A percentile compares a stretch with the other conserved stretches of the same genome.
Conservation (phyloP, 257 asterid genomes). For the Ehretia macrophylla region DNA sequence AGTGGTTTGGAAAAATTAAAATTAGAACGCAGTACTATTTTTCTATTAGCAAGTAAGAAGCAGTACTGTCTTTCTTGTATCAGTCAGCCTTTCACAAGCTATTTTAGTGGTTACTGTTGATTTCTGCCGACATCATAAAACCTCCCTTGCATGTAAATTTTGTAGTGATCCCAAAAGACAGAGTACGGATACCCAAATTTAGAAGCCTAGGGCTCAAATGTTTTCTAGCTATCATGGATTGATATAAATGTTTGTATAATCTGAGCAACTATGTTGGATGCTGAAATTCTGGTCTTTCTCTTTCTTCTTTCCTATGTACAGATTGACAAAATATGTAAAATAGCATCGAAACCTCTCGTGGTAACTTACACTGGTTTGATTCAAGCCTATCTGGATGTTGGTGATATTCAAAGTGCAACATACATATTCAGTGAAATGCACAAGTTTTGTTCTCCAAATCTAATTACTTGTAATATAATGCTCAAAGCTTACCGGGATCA, state of each 20-base stretch:
- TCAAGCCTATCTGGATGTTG: slow-evolving; percentile 74
- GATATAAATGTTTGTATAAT: neutral
- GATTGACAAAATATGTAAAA: slow-evolving; percentile 86
- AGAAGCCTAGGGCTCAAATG: too few species aligned
- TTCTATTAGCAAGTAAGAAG: too few species aligned
- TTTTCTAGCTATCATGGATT: too few species aligned
- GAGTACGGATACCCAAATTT: too few species aligned
- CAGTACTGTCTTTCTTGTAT: too few species aligned
- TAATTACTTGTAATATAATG: slow-evolving; percentile 75
- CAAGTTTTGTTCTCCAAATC: slow-evolving; percentile 78
- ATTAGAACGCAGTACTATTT: too few species aligned
- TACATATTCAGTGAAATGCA: slow-evolving; percentile 70
- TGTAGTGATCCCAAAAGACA: too few species aligned
- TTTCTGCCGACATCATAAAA: too few species aligned
- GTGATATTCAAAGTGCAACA: slow-evolving; percentile 50
- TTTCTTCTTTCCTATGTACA: slow-evolving; percentile 24
- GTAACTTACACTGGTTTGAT: slow-evolving; percentile 95
- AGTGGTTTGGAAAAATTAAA: too few species aligned
- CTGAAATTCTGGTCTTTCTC: neutral
- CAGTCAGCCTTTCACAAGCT: too few species aligned
- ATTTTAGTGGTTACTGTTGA: too few species aligned
- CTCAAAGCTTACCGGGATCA: slow-evolving; percentile 69
- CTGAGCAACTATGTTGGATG: neutral
- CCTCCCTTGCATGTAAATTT: too few species aligned
- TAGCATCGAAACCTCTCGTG: slow-evolving; percentile 88